Conservation (phyloP, 805 yeast genomes). For the Cyberlindnera mississippiensis region DNA sequence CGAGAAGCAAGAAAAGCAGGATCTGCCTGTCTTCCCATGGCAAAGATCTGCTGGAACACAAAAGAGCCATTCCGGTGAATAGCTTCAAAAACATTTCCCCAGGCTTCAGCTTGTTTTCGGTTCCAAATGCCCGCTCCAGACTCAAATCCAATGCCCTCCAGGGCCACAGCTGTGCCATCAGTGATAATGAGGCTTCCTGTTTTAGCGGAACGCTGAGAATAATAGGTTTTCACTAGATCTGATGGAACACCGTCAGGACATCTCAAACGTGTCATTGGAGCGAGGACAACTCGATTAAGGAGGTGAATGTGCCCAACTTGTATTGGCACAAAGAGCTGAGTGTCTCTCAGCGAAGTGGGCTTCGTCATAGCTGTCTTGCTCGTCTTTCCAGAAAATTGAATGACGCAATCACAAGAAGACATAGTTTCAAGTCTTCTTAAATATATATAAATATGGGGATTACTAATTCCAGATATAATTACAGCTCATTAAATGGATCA, state of each 20-base stretch:
- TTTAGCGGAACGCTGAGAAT: constrained; percentile 46
- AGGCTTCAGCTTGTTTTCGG: constrained; percentile 41
- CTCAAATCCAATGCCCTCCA: constrained; percentile 37
- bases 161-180: constrained; percentile 51
- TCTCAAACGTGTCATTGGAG: constrained; percentile 49
- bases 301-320: constrained; percentile 33
- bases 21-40: constrained; percentile 38
- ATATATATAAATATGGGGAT: too few species aligned
- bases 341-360: constrained; percentile 9
- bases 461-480: too few species aligned
- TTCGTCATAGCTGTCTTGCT: background rate
- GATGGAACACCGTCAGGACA: background rate
- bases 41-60: constrained; percentile 46
- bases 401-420: too few species aligned
- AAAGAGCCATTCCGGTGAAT: constrained; percentile 47
- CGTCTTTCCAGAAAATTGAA: too few species aligned
- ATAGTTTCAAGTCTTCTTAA: too few species aligned
- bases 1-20: constrained; percentile 34
- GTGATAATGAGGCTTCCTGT: constrained; percentile 56
- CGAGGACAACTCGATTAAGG: constrained; percentile 39
- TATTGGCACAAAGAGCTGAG: constrained; percentile 36
- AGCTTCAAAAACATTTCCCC: constrained; percentile 44
- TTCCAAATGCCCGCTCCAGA: constrained; percentile 47
- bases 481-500: too few species aligned
- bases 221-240: constrained; percentile 32